Evolutionary conservation across 73 alveolate species (phyloP).

Genomic region (Paramecium primaurelia): DNA sequence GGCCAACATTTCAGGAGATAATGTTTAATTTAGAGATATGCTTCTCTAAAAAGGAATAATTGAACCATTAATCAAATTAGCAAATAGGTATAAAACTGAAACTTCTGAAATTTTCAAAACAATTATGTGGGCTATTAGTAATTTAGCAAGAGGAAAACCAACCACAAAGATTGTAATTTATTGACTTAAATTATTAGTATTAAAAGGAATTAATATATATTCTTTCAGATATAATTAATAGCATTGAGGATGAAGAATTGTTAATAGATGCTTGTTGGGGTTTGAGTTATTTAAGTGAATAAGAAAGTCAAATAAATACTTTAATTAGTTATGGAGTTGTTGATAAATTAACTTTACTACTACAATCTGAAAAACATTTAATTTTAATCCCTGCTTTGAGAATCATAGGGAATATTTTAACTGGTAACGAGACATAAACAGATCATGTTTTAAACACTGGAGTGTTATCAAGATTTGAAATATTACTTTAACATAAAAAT

Average conservation of each 20-base stretch:
- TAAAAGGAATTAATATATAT: neutral
- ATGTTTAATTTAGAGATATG: constrained; percentile 66
- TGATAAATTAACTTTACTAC: neutral
- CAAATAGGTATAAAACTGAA: neutral
- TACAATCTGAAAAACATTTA: neutral
- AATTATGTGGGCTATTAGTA: constrained; percentile 83
- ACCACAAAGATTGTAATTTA: constrained; percentile 47
- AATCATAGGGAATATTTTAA: neutral
- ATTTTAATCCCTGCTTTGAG: neutral
- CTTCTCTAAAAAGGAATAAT: constrained; percentile 57
- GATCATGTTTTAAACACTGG: neutral
- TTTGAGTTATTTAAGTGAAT: constrained; percentile 2
- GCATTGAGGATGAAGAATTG: constrained; percentile 61
- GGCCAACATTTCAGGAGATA: constrained; percentile 88
- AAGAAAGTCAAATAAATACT: neutral
- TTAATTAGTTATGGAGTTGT: neutral
- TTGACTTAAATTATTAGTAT: neutral
- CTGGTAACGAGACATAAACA: neutral
- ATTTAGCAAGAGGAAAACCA: constrained; percentile 87
- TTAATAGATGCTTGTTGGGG: constrained; percentile 77
- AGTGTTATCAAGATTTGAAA: neutral
- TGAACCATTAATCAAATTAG: neutral
- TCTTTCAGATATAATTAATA: neutral
- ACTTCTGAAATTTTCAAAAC: neutral
- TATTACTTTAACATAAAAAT: neutral